Base-by-base conservation (phyloP, 1,284 basidiomycete genomes). In the Dichomitus squalens region DNA sequence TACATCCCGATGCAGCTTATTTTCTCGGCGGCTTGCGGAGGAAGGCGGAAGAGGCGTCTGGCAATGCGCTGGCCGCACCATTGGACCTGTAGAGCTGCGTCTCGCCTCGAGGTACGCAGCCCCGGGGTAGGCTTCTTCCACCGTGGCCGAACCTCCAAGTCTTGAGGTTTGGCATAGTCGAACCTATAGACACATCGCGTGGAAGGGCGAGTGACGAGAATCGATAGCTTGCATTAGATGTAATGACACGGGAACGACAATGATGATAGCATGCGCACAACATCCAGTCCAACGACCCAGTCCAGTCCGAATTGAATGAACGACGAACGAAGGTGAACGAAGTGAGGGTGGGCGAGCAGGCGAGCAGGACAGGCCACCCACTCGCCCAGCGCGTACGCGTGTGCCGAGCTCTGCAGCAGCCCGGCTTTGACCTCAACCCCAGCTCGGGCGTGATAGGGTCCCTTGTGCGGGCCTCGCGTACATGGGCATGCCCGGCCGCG, bases 141-240 rank as follows among this genome's bases (percentile, higher is more conserved):
- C 29, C 29, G 29, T 11, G 6, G 29, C 29, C n/a, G n/a, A 11
- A 6, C 11, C 29, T 31, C 29, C 6, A 31, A 51, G 12, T 8
- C 27, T 47, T 18, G 18, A 29, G 18, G 18, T 33, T 34, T 27
- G 31, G 20, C 38, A 25, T 25, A 25, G 39, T 6, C 20, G 31
- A 18, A 49, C 23, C 47, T 49, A 23, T 11, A 20, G 39, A 11
- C 8, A 49, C 51, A 20, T 21, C 46, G 56, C 47, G 51, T 39
- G 33, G 18, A 7, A 41, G 33, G 14, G 46, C 36, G 18, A 53
- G 51, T 33, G 44, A 51, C 40, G n/a, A 34, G 20, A 49, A 54
- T 31, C 54, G 57, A 60, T 36, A 52, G 52, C 56, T 58, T 60
- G 58, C 52, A 63, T 60, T 63, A 60, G 61, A 63, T 39, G 35